Conservation (phyloP, 2,329 filamentous ascomycete species). For the Trichoderma guizhouense region DNA sequence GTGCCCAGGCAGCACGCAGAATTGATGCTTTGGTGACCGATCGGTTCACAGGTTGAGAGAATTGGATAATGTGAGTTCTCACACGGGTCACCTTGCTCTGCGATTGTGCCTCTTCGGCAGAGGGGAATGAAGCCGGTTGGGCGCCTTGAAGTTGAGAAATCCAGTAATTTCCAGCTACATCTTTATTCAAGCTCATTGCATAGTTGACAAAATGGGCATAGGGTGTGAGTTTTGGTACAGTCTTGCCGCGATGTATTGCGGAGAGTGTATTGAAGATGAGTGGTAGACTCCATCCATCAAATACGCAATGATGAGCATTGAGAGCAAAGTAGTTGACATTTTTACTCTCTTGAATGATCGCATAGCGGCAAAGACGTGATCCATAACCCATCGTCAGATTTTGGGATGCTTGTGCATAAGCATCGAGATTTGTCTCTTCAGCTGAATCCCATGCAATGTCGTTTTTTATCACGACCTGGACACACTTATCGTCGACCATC, state of each 20-base stretch:
- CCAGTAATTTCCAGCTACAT: slow-evolving; percentile 16
- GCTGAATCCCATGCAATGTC: not conserved
- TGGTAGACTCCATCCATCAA: slow-evolving; percentile 4
- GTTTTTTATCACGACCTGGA: not conserved
- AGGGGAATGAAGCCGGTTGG: slow-evolving; percentile 1
- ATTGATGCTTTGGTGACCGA: slow-evolving; percentile 22
- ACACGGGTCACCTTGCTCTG: not conserved
- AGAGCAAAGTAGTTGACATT: not conserved
- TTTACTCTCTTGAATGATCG: not conserved
- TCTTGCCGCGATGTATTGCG: not conserved
- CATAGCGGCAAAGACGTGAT: not conserved
- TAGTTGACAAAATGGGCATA: slow-evolving; percentile 11
- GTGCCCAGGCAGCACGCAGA: slow-evolving; percentile 27
- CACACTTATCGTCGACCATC: not conserved
- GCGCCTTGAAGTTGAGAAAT: slow-evolving; percentile 16
- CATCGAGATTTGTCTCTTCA: not conserved
- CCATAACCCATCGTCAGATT: not conserved
- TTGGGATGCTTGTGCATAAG: not conserved
- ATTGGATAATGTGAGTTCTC: not conserved
- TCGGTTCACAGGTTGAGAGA: not conserved
- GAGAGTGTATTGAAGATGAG: not conserved
- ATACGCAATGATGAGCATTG: slow-evolving; percentile 2
- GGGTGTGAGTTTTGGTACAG: not conserved
- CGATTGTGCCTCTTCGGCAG: not conserved
- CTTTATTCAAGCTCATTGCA: not conserved